These are phyloP conservation scores for Backusella mclennaniae DNA, from an alignment of 192 early-diverging fungal species.

Conservation along the genomic window DNA sequence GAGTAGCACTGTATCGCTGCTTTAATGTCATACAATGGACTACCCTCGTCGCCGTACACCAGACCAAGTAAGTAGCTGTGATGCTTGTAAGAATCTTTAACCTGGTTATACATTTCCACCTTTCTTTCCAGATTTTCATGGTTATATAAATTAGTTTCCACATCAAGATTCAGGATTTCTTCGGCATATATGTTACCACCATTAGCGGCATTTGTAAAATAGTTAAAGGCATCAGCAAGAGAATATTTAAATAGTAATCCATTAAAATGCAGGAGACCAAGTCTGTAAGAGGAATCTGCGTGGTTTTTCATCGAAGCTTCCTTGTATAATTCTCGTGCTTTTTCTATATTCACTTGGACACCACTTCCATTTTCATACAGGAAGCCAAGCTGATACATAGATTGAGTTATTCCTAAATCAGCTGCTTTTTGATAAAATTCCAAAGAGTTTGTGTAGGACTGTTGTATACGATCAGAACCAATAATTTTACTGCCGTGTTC, in stretches of 20 bases:
- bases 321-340: not conserved
- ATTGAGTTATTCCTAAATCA: not conserved
- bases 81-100: not conserved
- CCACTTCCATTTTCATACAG: not conserved
- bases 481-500: not conserved
- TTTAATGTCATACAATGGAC: not conserved
- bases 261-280: not conserved
- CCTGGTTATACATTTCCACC: not conserved
- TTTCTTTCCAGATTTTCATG: not conserved
- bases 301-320: not conserved
- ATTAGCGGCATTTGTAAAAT: not conserved
- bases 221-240: not conserved
- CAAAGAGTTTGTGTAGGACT: not conserved
- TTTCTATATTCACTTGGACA: not conserved
- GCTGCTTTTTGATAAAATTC: not conserved
- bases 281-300: not conserved
- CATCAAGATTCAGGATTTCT: not conserved
- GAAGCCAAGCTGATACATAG: not conserved
- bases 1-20: not conserved
- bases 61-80: not conserved
- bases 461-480: not conserved
- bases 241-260: accelerated
- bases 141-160: not conserved
- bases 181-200: not conserved
- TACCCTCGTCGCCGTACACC: not conserved